These are phyloP conservation scores for Pichia sp. DNA, from an alignment of 1,139 yeast species.

Conservation along the genomic window DNA sequence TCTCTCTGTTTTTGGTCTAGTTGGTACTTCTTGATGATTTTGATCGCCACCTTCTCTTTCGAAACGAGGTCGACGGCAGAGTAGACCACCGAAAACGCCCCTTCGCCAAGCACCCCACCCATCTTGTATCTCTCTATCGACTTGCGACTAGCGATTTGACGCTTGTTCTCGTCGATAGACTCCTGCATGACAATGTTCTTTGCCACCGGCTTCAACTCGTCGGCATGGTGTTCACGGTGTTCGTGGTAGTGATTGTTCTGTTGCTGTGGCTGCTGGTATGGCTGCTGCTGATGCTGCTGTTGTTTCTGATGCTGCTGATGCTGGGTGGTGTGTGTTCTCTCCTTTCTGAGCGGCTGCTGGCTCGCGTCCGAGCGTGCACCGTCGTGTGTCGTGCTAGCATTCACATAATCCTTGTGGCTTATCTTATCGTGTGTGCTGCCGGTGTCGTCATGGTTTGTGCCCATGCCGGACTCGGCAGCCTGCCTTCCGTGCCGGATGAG, in stretches of 20 bases:
- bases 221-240: conserved; percentile 28
- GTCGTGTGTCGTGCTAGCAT: background rate
- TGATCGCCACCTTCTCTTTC: conserved; percentile 66
- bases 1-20: conserved; percentile 51
- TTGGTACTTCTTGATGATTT: conserved; percentile 72
- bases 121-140: conserved; percentile 46
- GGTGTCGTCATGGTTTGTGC: background rate
- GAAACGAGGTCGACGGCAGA: conserved; percentile 54
- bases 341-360: background rate
- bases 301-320: background rate
- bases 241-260: background rate
- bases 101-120: conserved; percentile 62
- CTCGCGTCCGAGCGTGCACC: background rate
- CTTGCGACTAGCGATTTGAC: conserved; percentile 42
- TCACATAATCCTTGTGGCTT: background rate
- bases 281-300: background rate
- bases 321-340: background rate
- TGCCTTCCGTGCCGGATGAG: conserved; percentile 82
- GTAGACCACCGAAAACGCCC: conserved; percentile 87
- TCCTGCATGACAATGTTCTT: conserved; percentile 63
- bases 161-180: conserved; percentile 34
- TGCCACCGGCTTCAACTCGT: conserved; percentile 49
- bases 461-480: conserved; percentile 36
- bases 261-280: background rate
- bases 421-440: background rate